Percentiles rank a stretch among this genome's conserved stretches.
Evolutionary conservation across 306 rosid genomes (phyloP).

Genomic region (Vigna angularis): DNA sequence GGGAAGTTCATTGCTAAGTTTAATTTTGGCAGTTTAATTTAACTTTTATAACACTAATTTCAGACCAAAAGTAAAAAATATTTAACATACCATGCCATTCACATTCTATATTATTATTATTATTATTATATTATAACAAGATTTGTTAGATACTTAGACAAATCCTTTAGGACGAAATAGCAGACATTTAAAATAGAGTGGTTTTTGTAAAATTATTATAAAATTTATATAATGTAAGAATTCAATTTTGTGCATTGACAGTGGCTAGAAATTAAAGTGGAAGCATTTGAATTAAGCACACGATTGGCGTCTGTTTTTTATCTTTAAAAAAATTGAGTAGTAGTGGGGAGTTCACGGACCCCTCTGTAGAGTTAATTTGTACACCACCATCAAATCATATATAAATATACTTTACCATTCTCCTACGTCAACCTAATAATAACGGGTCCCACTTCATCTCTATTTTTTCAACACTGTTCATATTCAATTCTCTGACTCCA

Average conservation of each 20-base stretch:
- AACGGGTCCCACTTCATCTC: conserved; percentile 25
- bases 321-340: neutral
- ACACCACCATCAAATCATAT: neutral
- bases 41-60: neutral
- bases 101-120: neutral
- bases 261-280: no score
- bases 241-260: no score
- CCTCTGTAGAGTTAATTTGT: conserved; percentile 8
- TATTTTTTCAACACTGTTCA: neutral
- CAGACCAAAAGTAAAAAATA: neutral
- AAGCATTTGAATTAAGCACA: no score
- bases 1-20: no score
- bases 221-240: no score
- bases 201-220: no score
- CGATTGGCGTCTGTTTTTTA: no score
- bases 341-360: conserved; percentile 50
- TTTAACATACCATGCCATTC: neutral
- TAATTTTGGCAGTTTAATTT: neutral
- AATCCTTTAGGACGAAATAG: no score
- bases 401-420: conserved; percentile 7
- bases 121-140: no score
- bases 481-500: neutral
- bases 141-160: no score
- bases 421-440: conserved; percentile 33
- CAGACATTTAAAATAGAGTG: no score